A percentile compares a stretch with the other conserved stretches of the same genome.
These are phyloP conservation scores for Eimeria nieschulzi DNA, from an alignment of 169 alveolate genomes.

Conservation along the genomic window DNA sequence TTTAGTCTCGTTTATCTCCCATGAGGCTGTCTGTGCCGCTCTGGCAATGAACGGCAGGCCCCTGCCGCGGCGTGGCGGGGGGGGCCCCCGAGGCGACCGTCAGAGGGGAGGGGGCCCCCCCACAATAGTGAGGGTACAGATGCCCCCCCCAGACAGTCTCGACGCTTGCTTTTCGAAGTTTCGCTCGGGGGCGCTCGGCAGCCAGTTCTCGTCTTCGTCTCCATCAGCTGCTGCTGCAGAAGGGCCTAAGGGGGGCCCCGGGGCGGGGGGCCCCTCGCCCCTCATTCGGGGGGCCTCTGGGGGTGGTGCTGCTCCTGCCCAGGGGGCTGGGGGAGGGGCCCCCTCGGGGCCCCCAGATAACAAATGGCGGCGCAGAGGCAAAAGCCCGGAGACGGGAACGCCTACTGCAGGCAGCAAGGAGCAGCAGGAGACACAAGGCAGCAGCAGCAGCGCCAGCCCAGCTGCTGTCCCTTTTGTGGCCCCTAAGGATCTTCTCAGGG, in stretches of 20 bases:
- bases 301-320: too few relatives aligned
- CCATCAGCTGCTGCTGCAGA: background rate
- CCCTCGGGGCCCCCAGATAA: background rate
- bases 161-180: slow-evolving; percentile 39
- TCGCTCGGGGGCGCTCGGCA: slow-evolving; percentile 17
- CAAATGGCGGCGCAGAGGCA: slow-evolving; percentile 19
- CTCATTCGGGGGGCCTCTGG: background rate
- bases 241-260: slow-evolving; percentile 8
- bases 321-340: slow-evolving; percentile 21
- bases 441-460: slow-evolving; percentile 29
- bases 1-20: slow-evolving; percentile 3
- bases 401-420: slow-evolving; percentile 33
- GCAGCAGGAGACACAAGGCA: slow-evolving; percentile 29
- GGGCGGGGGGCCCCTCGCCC: slow-evolving; percentile 22
- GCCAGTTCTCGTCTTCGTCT: slow-evolving; percentile 2
- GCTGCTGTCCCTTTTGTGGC: slow-evolving; percentile 14
- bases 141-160: slow-evolving; percentile 24
- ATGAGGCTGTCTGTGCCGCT: slow-evolving; percentile 35
- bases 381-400: background rate
- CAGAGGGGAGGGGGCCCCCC: background rate
- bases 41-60: slow-evolving; percentile 32
- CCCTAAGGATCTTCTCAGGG: slow-evolving; percentile 29
- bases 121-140: background rate
- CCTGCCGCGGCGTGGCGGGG: slow-evolving; percentile 1
- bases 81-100: slow-evolving; percentile 35